Evolutionary conservation across 257 asterid species (phyloP), one percentile per base, ranked within the genome.

Genomic region (Henckelia pumila): DNA sequence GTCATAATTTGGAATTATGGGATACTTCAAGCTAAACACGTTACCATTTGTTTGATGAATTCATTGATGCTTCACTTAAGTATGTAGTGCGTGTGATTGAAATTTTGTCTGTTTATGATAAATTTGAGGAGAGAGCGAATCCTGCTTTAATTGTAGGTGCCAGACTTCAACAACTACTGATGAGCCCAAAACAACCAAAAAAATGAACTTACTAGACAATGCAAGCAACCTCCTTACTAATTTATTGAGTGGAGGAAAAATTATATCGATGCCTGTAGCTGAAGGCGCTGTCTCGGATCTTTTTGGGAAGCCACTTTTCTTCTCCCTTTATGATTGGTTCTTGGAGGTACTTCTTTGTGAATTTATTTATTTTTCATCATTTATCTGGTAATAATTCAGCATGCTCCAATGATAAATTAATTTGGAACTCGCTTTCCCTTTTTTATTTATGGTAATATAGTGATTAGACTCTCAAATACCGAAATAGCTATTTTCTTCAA

Each of bases 231-330:
- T 90, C 61, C 97, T 94, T 20, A 94, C 99, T 30, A 86, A 85
- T 81, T 77, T 94, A 66, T 78, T 94, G 80, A 94, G 97, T 74
- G 96, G 97, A 63, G 88, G 89, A 29, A 85, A 68, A 59, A 81
- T 91, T 59, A 92, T 86, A 63, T 77, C 93, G 14, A 90, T 94
- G 99, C 97, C 97, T 59, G 80, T 61, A 33, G 97, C 99, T 23
- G 99, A 94, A 85, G 99, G 99, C 67, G 99, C 95, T 23, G 92
- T 90, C 53, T 75, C 99, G 58, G 99, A 94, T 78, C 95, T 94
- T 58, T 88, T 94, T 52, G 92, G 83, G 63, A 88, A 85, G 28
- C 97, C 99, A 7, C 89, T 93, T 50, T 90, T 90, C 86, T 90
- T 88, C 86, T 81, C 97, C 58, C 68, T 93, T 64, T 88, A 88